Base-by-base conservation (phyloP, 768 basidiomycete species). In the Sarcomyxa edulis region DNA sequence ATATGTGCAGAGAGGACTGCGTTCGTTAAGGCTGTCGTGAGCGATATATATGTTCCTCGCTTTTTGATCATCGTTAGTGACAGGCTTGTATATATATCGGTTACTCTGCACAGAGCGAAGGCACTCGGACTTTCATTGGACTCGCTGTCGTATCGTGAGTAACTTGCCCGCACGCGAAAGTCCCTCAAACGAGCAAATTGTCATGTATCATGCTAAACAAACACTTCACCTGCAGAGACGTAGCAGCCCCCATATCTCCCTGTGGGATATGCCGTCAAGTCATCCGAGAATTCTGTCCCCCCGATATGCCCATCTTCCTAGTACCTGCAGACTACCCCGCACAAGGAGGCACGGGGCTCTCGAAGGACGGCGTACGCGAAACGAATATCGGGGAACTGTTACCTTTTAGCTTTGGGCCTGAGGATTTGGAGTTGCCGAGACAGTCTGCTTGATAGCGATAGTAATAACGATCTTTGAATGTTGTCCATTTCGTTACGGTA, bases 1-100 rank as follows among this genome's bases (percentile, higher is more conserved):
- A 94, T 97, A 43, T 98, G 95, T 48, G 95, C 95, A 0, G 95
- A 99, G 56, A 69, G 94, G 21, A 97, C 95, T 0, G 94, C 94
- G 0, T 68, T 99, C 38, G 84, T 92, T n/a, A 96, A 96, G 59
- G 94, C 91, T 19, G 80, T 85, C 15, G 93, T 94, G 46, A 59
- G 88, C 69, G 3, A 16, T 25, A 24, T 15, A 15, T 19, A 24
- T 18, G 24, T 19, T 39, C 20, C 20, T 28, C 19, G 16, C 29
- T 18, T 39, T 11, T 19, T n/a, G n/a, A n/a, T n/a, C n/a, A n/a
- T n/a, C n/a, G n/a, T n/a, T n/a, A n/a, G n/a, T n/a, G n/a, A n/a
- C n/a, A n/a, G n/a, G n/a, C n/a, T n/a, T n/a, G n/a, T n/a, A n/a
- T n/a, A n/a, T n/a, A n/a, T n/a, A 29, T 35, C 9, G 9, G 29